A percentile compares a stretch with the other conserved stretches of the same genome.
phyloP scores from a whole-genome alignment of 805 yeast species.

The Saitoella complicata region DNA sequence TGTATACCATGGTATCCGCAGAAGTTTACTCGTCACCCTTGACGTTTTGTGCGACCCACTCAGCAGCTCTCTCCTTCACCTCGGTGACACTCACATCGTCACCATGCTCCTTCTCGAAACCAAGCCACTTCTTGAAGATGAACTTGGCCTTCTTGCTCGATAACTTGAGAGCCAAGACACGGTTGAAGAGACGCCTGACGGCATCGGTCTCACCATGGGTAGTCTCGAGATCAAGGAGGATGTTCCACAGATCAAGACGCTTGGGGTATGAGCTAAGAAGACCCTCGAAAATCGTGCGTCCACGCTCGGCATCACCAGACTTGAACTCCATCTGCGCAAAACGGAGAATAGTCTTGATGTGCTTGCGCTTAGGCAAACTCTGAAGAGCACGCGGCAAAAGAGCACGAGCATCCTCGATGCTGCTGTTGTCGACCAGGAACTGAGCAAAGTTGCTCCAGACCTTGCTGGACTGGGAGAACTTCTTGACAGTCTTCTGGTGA shows the following conservation, averaged over 20 bases:
- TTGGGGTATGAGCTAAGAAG: slow-evolving; percentile 77
- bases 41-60: slow-evolving; percentile 32
- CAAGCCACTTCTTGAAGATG: slow-evolving; percentile 85
- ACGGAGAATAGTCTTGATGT: slow-evolving; percentile 66
- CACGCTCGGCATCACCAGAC: slow-evolving; percentile 80
- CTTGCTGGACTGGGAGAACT: slow-evolving; percentile 51
- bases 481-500: slow-evolving; percentile 54
- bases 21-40: neutral
- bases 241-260: slow-evolving; percentile 88
- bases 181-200: slow-evolving; percentile 67
- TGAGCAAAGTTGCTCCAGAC: slow-evolving; percentile 78
- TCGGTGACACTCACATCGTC: slow-evolving; percentile 61
- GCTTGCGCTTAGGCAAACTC: slow-evolving; percentile 47
- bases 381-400: slow-evolving; percentile 61
- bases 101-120: slow-evolving; percentile 51
- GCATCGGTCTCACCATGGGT: slow-evolving; percentile 47
- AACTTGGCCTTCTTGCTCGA: slow-evolving; percentile 82
- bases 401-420: slow-evolving; percentile 45
- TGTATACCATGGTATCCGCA: too few relatives aligned
- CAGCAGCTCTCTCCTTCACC: slow-evolving; percentile 82
- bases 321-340: slow-evolving; percentile 76
- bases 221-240: slow-evolving; percentile 84
- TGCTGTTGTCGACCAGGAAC: slow-evolving; percentile 37
- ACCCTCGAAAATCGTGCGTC: slow-evolving; percentile 88
- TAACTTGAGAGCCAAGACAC: slow-evolving; percentile 52